phyloP scores from a whole-genome alignment of 129 eudicot genomes.

The Kitagawia praeruptora region DNA sequence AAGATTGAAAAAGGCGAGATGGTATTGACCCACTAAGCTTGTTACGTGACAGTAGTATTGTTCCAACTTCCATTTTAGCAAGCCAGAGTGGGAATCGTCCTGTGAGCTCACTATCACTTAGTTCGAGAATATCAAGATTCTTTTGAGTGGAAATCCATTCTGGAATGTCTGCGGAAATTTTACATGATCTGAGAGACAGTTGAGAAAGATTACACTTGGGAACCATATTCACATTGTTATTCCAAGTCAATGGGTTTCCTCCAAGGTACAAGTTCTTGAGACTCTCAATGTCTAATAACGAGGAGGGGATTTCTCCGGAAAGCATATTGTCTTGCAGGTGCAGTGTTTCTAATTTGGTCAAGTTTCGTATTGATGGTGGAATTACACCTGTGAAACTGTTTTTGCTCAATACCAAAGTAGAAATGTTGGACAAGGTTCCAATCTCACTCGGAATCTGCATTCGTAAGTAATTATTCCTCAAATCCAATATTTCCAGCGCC shows the following conservation, averaged over 20 bases:
- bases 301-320: constrained; percentile 37
- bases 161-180: constrained; percentile 32
- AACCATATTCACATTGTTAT: constrained; percentile 29
- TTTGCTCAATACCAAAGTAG: no score
- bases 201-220: constrained; percentile 40
- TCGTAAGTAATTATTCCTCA: constrained; percentile 27
- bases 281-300: constrained; percentile 30
- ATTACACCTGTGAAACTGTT: no score
- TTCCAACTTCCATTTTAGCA: constrained; percentile 40
- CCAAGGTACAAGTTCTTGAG: constrained; percentile 37
- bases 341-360: constrained; percentile 29
- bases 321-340: constrained; percentile 34
- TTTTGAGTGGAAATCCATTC: constrained; percentile 40
- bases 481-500: constrained; percentile 27
- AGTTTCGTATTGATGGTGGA: no score
- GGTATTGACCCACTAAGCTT: constrained; percentile 43
- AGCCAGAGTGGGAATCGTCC: constrained; percentile 54
- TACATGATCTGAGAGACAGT: constrained; percentile 29
- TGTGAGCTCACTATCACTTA: constrained; percentile 31
- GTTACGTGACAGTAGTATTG: constrained; percentile 36
- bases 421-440: no score
- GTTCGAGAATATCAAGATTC: constrained; percentile 28
- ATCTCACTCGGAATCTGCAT: constrained; percentile 32
- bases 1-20: constrained; percentile 30
- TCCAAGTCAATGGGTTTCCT: constrained; percentile 36